Percentiles rank a stretch among this genome's conserved stretches.
Conservation (phyloP, 2,329 filamentous ascomycete genomes). For the Penicillium glabrum region DNA sequence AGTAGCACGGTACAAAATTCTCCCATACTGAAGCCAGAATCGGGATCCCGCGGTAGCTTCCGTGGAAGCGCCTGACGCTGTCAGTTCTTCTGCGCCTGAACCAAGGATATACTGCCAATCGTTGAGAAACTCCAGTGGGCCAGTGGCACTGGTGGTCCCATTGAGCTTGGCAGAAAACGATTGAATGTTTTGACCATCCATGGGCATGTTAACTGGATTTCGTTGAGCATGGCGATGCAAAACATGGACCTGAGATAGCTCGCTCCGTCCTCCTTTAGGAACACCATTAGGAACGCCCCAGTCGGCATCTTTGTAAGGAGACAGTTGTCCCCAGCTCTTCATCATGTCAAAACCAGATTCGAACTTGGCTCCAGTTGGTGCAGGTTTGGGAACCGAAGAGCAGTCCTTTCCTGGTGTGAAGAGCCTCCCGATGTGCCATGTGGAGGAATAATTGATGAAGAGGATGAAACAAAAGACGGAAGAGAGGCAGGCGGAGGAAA, state of each 20-base stretch:
- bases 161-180: conserved; percentile 51
- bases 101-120: conserved; percentile 51
- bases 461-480: not conserved
- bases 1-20: conserved; percentile 53
- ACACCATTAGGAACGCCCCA: conserved; percentile 42
- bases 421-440: not conserved
- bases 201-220: conserved; percentile 47
- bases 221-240: conserved; percentile 58
- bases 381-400: not conserved
- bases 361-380: conserved; percentile 25
- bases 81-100: conserved; percentile 40
- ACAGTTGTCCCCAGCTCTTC: conserved; percentile 32
- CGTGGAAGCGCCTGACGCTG: conserved; percentile 51
- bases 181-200: conserved; percentile 53
- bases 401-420: not conserved
- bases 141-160: conserved; percentile 37
- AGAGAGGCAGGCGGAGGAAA: not conserved
- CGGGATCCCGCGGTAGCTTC: conserved; percentile 52
- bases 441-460: not conserved
- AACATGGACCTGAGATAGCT: conserved; percentile 55
- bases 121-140: conserved; percentile 56
- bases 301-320: conserved; percentile 28
- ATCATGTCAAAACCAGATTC: conserved; percentile 33
- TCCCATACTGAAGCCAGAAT: conserved; percentile 58
- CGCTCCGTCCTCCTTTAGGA: conserved; percentile 51